phyloP scores from a whole-genome alignment of 2,329 filamentous ascomycete species.

The Pestalotiopsis sp. region DNA sequence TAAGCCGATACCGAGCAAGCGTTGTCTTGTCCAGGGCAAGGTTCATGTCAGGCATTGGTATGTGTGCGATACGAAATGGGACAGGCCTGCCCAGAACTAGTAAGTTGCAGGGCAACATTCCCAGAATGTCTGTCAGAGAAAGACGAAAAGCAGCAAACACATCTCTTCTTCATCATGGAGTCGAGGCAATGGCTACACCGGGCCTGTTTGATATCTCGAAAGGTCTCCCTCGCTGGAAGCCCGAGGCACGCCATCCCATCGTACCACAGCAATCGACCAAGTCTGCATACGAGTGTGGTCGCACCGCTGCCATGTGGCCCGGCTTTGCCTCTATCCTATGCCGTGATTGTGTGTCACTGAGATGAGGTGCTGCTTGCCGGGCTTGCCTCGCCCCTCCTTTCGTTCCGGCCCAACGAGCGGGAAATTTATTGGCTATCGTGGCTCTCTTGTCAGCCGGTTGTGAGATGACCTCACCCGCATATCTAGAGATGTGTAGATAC shows the following conservation, averaged over 20 bases:
- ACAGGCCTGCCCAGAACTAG: not conserved
- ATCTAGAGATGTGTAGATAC: too few relatives aligned
- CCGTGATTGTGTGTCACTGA: slow-evolving; percentile 20
- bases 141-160: too few relatives aligned
- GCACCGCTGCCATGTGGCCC: slow-evolving; percentile 19
- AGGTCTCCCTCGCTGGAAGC: not conserved
- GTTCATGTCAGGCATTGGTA: not conserved
- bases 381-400: not conserved
- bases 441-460: slow-evolving; percentile 2
- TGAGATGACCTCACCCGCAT: not conserved
- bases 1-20: not conserved
- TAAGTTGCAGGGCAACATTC: not conserved
- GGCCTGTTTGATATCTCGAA: not conserved
- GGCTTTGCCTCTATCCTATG: slow-evolving; percentile 14
- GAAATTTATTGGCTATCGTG: not conserved
- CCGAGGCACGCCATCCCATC: not conserved
- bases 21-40: not conserved
- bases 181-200: too few relatives aligned
- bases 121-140: too few relatives aligned
- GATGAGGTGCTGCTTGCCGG: slow-evolving; percentile 21
- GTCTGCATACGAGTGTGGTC: slow-evolving; percentile 8
- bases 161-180: too few relatives aligned
- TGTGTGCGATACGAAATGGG: not conserved
- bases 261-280: not conserved
- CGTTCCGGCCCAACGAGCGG: not conserved